These are phyloP conservation scores for Alisma plantagoaquatica DNA, from an alignment of 106 monocot genomes.

Conservation along the genomic window DNA sequence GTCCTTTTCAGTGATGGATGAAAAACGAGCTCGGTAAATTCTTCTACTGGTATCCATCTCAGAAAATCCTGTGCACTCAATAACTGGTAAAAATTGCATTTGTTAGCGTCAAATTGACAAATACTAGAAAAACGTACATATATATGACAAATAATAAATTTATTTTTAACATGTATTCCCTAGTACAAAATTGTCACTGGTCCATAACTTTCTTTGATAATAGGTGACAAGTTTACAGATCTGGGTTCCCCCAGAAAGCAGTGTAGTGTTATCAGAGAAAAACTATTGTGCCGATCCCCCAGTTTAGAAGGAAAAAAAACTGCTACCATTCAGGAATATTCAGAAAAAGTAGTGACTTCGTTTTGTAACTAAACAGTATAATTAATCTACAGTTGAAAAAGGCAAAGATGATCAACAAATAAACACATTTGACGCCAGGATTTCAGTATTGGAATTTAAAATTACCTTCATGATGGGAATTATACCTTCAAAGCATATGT, in stretches of 20 bases:
- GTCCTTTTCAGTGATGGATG: slow-evolving; percentile 90
- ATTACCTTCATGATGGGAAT: neutral
- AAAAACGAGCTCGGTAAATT: slow-evolving; percentile 84
- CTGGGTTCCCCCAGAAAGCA: no score
- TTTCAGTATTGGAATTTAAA: no score
- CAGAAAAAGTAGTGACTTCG: neutral
- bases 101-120: no score
- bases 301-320: neutral
- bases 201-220: no score
- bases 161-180: neutral
- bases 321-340: neutral
- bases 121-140: no score
- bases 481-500: slow-evolving; percentile 87
- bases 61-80: slow-evolving; percentile 73
- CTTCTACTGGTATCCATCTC: slow-evolving; percentile 43
- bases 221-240: no score
- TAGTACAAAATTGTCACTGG: no score
- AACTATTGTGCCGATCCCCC: no score
- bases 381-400: neutral
- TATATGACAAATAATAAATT: neutral
- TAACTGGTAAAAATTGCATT: no score
- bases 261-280: no score
- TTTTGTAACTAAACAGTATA: neutral
- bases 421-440: no score
- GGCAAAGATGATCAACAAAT: no score